phyloP scores from a whole-genome alignment of 2,329 filamentous ascomycete species.

The Lizonia empirigonia region DNA sequence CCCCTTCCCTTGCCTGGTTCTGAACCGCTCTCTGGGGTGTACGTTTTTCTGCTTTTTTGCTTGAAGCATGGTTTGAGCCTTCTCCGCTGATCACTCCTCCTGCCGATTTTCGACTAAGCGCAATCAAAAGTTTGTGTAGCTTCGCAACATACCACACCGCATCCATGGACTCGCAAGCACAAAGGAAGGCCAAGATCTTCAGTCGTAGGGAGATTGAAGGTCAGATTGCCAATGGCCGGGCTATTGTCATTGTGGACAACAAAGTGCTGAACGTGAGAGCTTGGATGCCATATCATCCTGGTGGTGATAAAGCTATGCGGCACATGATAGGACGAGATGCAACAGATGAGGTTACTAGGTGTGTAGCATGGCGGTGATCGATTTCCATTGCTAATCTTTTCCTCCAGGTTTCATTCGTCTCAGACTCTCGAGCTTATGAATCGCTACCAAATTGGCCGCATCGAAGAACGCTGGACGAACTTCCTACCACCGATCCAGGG shows the following conservation, averaged over 20 bases:
- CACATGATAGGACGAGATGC: slow-evolving; percentile 95
- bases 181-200: slow-evolving; percentile 57
- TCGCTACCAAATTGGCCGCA: slow-evolving; percentile 79
- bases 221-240: slow-evolving; percentile 79
- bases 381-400: slow-evolving; percentile 10
- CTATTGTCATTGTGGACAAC: slow-evolving; percentile 79
- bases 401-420: slow-evolving; percentile 74
- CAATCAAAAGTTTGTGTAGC: slow-evolving; percentile 1
- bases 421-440: slow-evolving; percentile 79
- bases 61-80: slow-evolving; percentile 13
- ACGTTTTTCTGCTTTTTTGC: not conserved
- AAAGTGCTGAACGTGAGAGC: slow-evolving; percentile 85
- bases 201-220: slow-evolving; percentile 74
- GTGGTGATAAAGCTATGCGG: slow-evolving; percentile 85
- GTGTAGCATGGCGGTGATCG: slow-evolving; percentile 45
- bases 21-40: not conserved
- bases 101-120: not conserved
- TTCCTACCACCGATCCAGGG: slow-evolving; percentile 92
- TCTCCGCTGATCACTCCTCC: not conserved
- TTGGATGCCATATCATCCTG: slow-evolving; percentile 89
- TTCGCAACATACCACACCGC: slow-evolving; percentile 9
- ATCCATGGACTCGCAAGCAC: slow-evolving; percentile 35
- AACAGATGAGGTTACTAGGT: slow-evolving; percentile 93
- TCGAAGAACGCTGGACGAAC: slow-evolving; percentile 83
- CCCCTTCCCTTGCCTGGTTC: slow-evolving; percentile 8